These are phyloP conservation scores for Lojkania enalia DNA, from an alignment of 2,329 filamentous ascomycete species.

Conservation along the genomic window DNA sequence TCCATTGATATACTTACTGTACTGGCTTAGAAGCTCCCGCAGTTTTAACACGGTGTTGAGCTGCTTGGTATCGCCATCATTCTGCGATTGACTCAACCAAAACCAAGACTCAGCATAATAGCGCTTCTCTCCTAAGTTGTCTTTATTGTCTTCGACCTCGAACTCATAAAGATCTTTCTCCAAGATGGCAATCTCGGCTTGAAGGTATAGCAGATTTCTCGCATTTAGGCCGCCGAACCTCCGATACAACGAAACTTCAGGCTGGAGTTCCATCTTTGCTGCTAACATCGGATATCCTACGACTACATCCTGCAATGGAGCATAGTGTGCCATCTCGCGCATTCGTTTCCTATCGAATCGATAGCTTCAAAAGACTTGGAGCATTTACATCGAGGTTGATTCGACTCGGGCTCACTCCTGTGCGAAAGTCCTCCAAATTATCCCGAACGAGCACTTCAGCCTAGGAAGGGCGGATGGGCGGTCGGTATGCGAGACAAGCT, in stretches of 20 bases:
- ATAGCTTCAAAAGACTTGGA: no score
- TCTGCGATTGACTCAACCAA: not conserved
- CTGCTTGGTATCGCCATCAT: constrained; percentile 2
- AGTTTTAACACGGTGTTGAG: not conserved
- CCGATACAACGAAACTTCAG: constrained; percentile 8
- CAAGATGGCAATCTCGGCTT: constrained; percentile 6
- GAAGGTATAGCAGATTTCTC: constrained; percentile 12
- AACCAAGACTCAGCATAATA: not conserved
- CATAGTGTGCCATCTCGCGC: not conserved
- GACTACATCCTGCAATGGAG: not conserved
- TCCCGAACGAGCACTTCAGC: no score
- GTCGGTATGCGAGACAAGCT: no score
- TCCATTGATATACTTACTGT: constrained; percentile 3
- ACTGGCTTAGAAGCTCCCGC: not conserved
- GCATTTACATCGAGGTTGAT: not conserved
- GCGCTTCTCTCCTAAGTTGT: not conserved
- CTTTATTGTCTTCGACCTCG: not conserved
- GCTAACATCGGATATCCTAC: constrained; percentile 1
- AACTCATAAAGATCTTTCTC: not conserved
- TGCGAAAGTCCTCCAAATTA: not conserved
- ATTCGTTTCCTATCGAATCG: not conserved
- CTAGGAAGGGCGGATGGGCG: no score
- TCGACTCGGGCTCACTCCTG: not conserved
- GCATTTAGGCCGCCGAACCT: constrained; percentile 10
- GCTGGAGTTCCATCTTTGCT: not conserved